A percentile compares a stretch with the other conserved stretches of the same genome.
Evolutionary conservation across 2,329 filamentous ascomycete species (phyloP).

Genomic region (Penicillium vulpinum): DNA sequence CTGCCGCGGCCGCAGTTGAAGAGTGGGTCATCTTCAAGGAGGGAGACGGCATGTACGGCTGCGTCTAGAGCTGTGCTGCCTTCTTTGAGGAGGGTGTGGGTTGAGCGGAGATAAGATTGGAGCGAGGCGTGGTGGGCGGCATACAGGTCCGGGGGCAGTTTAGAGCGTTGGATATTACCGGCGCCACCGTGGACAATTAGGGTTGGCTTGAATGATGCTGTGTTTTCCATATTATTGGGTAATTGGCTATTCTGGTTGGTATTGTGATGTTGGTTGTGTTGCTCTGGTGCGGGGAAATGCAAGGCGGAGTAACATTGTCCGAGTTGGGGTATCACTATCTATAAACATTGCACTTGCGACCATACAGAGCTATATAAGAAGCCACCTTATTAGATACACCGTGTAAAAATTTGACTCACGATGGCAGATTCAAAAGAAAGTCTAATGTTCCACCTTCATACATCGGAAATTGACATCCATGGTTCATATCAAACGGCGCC

Average conservation of each 20-base stretch:
- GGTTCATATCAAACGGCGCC: constrained; percentile 45
- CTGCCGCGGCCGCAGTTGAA: constrained; percentile 85
- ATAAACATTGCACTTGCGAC: neutral
- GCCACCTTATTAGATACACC: neutral
- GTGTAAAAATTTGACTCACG: too few relatives aligned
- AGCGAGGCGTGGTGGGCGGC: constrained; percentile 61
- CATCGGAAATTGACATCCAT: constrained; percentile 40
- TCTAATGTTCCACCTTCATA: constrained; percentile 43
- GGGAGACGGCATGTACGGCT: constrained; percentile 71
- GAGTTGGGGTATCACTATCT: constrained; percentile 11
- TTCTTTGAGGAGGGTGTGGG: constrained; percentile 42
- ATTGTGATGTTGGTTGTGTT: neutral
- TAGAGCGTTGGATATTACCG: constrained; percentile 64
- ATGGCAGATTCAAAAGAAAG: constrained; percentile 47
- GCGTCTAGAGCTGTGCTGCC: constrained; percentile 66
- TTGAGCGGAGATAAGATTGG: constrained; percentile 58
- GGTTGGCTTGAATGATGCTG: constrained; percentile 50
- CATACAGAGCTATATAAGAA: neutral
- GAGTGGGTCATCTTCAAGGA: constrained; percentile 75
- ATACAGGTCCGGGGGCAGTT: constrained; percentile 60
- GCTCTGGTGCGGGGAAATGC: constrained; percentile 14
- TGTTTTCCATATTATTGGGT: neutral
- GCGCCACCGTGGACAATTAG: constrained; percentile 73
- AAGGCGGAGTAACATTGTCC: constrained; percentile 13
- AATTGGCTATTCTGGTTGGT: too few relatives aligned